Base-by-base conservation (phyloP, 768 basidiomycete species). In the Cystobasidium onofrii region DNA sequence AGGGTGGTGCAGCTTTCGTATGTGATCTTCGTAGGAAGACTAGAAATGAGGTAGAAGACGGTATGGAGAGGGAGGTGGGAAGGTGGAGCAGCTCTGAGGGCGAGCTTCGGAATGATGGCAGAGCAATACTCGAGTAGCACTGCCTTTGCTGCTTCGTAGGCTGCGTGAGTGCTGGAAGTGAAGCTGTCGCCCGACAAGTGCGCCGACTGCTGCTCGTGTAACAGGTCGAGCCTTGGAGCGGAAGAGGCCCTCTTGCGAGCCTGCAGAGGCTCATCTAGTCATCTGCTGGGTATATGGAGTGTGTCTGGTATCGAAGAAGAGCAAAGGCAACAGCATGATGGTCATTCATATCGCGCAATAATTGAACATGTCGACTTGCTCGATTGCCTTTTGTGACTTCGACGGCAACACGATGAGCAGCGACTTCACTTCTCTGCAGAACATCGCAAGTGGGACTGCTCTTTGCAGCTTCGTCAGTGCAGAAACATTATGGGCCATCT, bases 401-500 rank as follows among this genome's bases (percentile, higher is more conserved):
- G n/a, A n/a, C n/a, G n/a, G n/a, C n/a, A n/a, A n/a, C n/a, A n/a
- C n/a, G n/a, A n/a, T n/a, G n/a, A 27, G 25, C 25, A n/a, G 33
- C 57, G 54, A 9, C 23, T 55, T 23, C 12, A 9, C n/a, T n/a
- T 50, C 20, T 3, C 18, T 50, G 46, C 15, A 50, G 3, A n/a
- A 7, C 12, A 3, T 50, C 46, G 4, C 12, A 50, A n/a, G n/a
- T n/a, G n/a, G n/a, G n/a, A n/a, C n/a, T n/a, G n/a, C n/a, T 50
- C 3, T 20, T 15, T 20, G n/a, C 46, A 39, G 15, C 7, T 7
- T 4, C 46, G 20, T 7, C 46, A n/a, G 46, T 50, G 15, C 3
- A 17, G 15, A 3, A 44, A 12, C 25, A 73, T n/a, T n/a, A n/a
- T 75, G 74, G 74, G 73, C 18, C 74, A 76, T 36, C 34, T 79